Evolutionary conservation across 306 rosid genomes (phyloP), one percentile per base, ranked within the genome.

Genomic region (Trichosanthes truncata): DNA sequence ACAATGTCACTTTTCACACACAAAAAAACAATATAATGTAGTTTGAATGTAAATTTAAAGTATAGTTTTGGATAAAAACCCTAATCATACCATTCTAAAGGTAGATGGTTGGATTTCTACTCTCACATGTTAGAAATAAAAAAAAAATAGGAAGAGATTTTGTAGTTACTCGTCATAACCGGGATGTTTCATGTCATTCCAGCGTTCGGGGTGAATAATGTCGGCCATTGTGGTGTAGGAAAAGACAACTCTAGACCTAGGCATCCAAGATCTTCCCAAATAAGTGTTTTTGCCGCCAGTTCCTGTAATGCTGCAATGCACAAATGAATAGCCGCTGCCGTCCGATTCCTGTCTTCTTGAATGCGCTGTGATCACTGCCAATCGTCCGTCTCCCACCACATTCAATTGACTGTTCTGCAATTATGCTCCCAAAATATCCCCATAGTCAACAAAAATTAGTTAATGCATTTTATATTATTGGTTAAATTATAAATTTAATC

Each of bases 231-330:
- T 38, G 2, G 84, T 45, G 63, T 88, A 91, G 76, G 96, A 57
- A 53, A 53, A 91, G 6, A 89, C 43, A 26, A 83, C 89, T 80
- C 65, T 82, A 3, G 92, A 81, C 9, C 36, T 10, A 4, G 82
- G 1, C 77, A 73, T 87, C 93, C 95, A 93, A 3, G 91, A 85
- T 80, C 97, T 82, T 0, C 90, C 96, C 45, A 93, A 79, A 41
- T 17, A 84, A 3, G 92, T 53, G 36, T 79, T 84, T 0, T 0
- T 48, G 0, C 21, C 33, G 1, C 89, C 88, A 0, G 74, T 80
- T 20, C 94, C 94, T 6, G 74, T 81, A 1, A 93, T 4, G 5
- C 25, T 62, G 43, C 96, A 79, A 71, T 91, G 94, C 21, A 81
- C 94, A 38, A 93, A 93, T 18, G 89, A 80, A 79, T 72, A 91